Conservation (phyloP, 106 monocot species). For the Dendrobium catenatum region DNA sequence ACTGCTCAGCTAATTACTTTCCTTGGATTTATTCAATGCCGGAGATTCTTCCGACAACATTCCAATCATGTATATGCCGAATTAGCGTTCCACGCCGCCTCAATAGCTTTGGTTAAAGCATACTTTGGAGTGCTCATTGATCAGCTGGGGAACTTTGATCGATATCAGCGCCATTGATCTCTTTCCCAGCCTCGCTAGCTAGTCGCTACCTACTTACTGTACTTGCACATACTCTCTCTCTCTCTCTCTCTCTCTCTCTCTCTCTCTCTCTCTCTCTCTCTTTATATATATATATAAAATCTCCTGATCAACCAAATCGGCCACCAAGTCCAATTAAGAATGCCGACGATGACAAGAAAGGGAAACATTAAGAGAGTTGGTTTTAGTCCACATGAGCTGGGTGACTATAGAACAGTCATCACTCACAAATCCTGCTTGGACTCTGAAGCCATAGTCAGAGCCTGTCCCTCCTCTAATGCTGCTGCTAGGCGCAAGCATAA, state of each 20-base stretch:
- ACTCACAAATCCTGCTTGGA: neutral
- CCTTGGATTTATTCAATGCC: constrained; percentile 1
- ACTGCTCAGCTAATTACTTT: neutral
- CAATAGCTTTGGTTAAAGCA: constrained; percentile 3
- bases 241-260: neutral
- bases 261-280: neutral
- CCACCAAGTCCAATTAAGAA: no score
- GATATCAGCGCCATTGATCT: neutral
- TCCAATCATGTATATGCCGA: constrained; percentile 3
- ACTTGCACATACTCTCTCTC: neutral
- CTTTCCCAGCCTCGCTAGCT: neutral
- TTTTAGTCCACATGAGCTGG: neutral
- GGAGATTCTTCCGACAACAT: constrained; percentile 7
- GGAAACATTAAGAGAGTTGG: neutral
- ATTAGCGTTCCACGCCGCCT: constrained; percentile 5
- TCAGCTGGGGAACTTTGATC: neutral
- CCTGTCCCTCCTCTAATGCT: neutral
- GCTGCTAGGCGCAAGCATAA: neutral
- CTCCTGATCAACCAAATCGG: neutral
- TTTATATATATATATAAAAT: neutral
- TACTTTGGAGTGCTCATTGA: neutral
- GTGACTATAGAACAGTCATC: neutral
- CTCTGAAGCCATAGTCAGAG: neutral
- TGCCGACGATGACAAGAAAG: neutral
- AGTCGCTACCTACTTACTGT: neutral